phyloP scores from a whole-genome alignment of 805 yeast genomes.

The Metschnikowia sp. region DNA sequence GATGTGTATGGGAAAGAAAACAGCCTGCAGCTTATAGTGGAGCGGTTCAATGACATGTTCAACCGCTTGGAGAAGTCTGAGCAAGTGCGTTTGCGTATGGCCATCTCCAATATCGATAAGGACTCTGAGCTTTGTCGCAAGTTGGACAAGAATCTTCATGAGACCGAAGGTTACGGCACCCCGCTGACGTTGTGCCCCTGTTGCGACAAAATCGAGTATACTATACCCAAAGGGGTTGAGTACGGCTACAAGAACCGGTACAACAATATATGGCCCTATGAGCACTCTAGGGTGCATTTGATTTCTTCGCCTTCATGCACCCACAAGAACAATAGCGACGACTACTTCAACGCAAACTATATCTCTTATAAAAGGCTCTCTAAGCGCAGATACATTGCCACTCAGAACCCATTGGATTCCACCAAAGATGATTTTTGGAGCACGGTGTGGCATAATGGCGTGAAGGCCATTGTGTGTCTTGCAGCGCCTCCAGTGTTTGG shows the following conservation, averaged over 20 bases:
- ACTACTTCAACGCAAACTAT: conserved; percentile 46
- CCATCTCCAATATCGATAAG: conserved; percentile 22
- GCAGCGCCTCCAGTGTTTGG: conserved; percentile 24
- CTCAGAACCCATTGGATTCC: conserved; percentile 42
- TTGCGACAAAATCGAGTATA: conserved; percentile 38
- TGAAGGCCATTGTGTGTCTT: conserved; percentile 35
- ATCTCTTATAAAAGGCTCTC: conserved; percentile 29
- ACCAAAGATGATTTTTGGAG: conserved; percentile 46
- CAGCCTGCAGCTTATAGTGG: conserved; percentile 21
- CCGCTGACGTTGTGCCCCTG: conserved; percentile 42
- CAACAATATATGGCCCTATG: conserved; percentile 84
- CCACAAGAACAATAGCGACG: conserved; percentile 23
- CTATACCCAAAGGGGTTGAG: conserved; percentile 64
- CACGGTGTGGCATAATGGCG: conserved; percentile 31
- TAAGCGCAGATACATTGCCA: conserved; percentile 37
- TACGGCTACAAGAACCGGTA: conserved; percentile 79
- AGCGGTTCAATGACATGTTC: conserved; percentile 29
- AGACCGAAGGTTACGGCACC: conserved; percentile 28
- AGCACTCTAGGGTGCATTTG: conserved; percentile 75
- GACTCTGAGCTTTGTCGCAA: conserved; percentile 9
- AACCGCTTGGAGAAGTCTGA: conserved; percentile 38
- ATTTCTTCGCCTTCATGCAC: conserved; percentile 19
- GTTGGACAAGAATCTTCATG: conserved; percentile 7
- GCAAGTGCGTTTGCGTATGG: conserved; percentile 33
- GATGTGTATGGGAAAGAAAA: conserved; percentile 14